Evolutionary conservation across 2,329 filamentous ascomycete species (phyloP), one percentile per base, ranked within the genome.

Genomic region (Apiospora phragmitis): DNA sequence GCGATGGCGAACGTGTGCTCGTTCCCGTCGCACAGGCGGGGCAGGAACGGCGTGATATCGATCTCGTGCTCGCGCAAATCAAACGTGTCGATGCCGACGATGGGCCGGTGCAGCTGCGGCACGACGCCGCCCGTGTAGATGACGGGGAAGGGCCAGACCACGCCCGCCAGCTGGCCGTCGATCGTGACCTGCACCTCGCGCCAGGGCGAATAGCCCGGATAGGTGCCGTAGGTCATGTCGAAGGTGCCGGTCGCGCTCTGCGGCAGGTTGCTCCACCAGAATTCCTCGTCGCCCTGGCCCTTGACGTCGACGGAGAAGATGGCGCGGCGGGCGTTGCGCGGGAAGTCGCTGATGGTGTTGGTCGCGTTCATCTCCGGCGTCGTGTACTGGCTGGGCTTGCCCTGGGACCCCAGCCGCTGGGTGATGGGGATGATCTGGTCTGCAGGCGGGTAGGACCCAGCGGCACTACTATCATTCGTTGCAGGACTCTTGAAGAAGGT

Each of bases 61-160:
- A 97, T 93, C 78, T 96, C 92, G 73, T 93, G 90, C 78, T 96
- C 93, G 62, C 88, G 85, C 32, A 97, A 84, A 77, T 96, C 93
- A 78, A 94, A 96, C 0, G 93, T 90, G 76, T 96, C 91, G 26
- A 93, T 89, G 0, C 93, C 93, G 3, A 93, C 93, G 69, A 96
- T 87, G 0, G 94, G 94, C 8, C 93, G 86, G 87, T 94, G 94
- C 49, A 96, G 86, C 1, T 90, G 89, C 5, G 93, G 93, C 0
- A 92, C 91, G 7, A 97, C 85, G 1, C 93, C 93, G 3, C 94
- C 94, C 0, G 94, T 95, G 75, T 95, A 95, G 67, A 97, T 91
- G 24, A 94, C 87, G 0, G 93, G 93, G 75, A 93, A 95, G 0
- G 94, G 94, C 93, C 92, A 96, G 42, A 90, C 88, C 1, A 94